Percentiles rank a stretch among this genome's conserved stretches.
These are phyloP conservation scores for Fusarium gaditjirri DNA, from an alignment of 2,329 filamentous ascomycete genomes.

Conservation along the genomic window DNA sequence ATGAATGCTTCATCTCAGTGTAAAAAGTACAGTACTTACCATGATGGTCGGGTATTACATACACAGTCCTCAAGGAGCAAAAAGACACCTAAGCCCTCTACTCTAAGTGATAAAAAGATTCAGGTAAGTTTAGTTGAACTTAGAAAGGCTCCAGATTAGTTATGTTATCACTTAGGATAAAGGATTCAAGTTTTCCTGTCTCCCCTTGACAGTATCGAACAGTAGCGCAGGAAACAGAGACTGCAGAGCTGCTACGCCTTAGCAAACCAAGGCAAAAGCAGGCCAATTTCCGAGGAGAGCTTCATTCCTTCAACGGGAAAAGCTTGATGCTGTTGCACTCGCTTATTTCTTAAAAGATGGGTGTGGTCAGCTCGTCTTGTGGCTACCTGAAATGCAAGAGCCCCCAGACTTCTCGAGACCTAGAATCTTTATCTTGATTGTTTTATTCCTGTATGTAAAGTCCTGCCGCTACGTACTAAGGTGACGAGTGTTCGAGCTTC, in stretches of 20 bases:
- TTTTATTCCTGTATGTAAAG: slow-evolving; percentile 21
- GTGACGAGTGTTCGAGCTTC: background rate
- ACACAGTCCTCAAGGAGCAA: background rate
- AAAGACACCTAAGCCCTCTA: too few relatives aligned
- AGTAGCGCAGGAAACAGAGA: slow-evolving; percentile 8
- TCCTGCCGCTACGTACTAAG: background rate
- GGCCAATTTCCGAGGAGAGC: slow-evolving; percentile 6
- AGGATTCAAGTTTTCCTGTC: too few relatives aligned
- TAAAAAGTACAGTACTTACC: background rate
- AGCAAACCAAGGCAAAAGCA: background rate
- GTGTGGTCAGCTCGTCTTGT: slow-evolving; percentile 20
- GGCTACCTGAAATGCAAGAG: slow-evolving; percentile 33
- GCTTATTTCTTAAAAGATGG: slow-evolving; percentile 5
- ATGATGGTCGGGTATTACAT: background rate
- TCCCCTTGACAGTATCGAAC: background rate
- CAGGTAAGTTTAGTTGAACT: too few relatives aligned
- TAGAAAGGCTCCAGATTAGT: too few relatives aligned
- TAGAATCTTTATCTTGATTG: background rate
- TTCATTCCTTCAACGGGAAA: slow-evolving; percentile 7
- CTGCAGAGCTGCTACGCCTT: slow-evolving; percentile 19
- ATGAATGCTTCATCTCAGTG: slow-evolving; percentile 10
- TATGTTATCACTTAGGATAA: too few relatives aligned
- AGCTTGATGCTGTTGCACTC: slow-evolving; percentile 21
- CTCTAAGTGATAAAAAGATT: too few relatives aligned
- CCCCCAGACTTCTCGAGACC: background rate